phyloP scores from a whole-genome alignment of 176 grass and related monocot species.

The Avena eriantha region DNA sequence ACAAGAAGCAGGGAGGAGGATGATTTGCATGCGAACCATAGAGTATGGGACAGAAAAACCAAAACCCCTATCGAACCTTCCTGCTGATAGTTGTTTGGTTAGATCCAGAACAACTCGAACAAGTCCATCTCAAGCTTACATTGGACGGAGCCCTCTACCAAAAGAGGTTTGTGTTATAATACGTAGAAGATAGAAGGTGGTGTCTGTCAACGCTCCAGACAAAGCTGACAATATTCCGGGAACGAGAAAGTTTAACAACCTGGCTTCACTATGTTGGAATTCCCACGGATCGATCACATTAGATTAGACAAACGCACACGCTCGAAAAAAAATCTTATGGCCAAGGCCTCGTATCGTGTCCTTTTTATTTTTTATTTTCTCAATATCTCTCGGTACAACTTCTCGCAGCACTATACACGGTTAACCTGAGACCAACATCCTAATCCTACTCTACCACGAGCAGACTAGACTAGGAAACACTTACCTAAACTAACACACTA shows the following conservation, averaged over 20 bases:
- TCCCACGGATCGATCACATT: too few relatives aligned
- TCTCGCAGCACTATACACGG: too few relatives aligned
- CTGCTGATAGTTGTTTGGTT: constrained; percentile 55
- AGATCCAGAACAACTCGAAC: constrained; percentile 45
- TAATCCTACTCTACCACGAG: too few relatives aligned
- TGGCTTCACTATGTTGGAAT: constrained; percentile 60
- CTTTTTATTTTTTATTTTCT: too few relatives aligned
- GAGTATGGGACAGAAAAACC: too few relatives aligned
- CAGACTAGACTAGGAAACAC: too few relatives aligned
- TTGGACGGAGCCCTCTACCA: constrained; percentile 56
- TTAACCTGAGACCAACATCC: too few relatives aligned
- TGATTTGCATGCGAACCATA: constrained; percentile 40
- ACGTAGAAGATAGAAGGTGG: constrained; percentile 60
- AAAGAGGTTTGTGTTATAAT: constrained; percentile 81
- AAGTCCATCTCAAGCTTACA: neutral
- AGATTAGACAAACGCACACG: too few relatives aligned
- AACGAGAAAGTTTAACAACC: constrained; percentile 56
- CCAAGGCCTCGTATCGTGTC: too few relatives aligned
- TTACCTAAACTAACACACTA: too few relatives aligned
- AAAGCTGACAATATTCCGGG: constrained; percentile 40
- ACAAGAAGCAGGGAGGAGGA: constrained; percentile 67
- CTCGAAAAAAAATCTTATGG: too few relatives aligned
- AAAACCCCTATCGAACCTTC: constrained; percentile 18
- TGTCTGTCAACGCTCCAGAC: constrained; percentile 27
- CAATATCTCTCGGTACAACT: too few relatives aligned